Evolutionary conservation across 352 stramenopile species (phyloP), one percentile per base, ranked within the genome.

Genomic region (Pythium oligandrum): DNA sequence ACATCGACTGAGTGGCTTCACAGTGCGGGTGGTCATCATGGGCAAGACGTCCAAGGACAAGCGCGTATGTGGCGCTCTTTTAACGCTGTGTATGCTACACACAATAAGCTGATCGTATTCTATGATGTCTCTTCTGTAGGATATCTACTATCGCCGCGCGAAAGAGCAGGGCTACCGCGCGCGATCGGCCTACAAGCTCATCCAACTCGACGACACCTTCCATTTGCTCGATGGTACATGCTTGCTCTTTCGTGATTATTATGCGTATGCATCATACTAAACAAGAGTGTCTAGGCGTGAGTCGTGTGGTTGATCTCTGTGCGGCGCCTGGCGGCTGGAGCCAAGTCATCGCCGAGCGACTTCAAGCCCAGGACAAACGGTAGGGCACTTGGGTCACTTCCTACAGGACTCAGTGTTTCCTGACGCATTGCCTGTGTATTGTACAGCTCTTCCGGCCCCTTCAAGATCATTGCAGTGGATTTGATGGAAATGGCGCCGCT

Each of bases 151-250:
- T 59, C 83, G 90, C 55, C 90, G 90, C 54, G 90, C 90, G 30
- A 97, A 97, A 67, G 83, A 97, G 56, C 78, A 95, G 40, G 97
- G 96, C 32, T 99, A 98, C 71, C 80, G 98, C 58, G 97, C 98
- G 36, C 85, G 97, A 40, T 98, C 92, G 37, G 97, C 97, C 4
- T 99, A 98, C 78, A 99, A 99, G 63, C 71, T 99, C 17, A 64
- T 99, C 8, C 97, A 99, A 63, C 74, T 99, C 9, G 97, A 99
- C 70, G 96, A 98, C 55, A 96, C 98, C 48, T 99, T 98, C 70
- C 72, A 96, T 44, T 68, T 99, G 0, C 94, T 99, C 39, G 51
- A 80, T 26, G 68, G 75, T 71, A 52, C 45, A 7, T 17, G 37
- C 38, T 6, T 26, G 11, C 5, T 36, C 11, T 2, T 35, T 49